Evolutionary conservation across 2,329 filamentous ascomycete genomes (phyloP), one percentile per base, ranked within the genome.

Genomic region (Claviceps africana): DNA sequence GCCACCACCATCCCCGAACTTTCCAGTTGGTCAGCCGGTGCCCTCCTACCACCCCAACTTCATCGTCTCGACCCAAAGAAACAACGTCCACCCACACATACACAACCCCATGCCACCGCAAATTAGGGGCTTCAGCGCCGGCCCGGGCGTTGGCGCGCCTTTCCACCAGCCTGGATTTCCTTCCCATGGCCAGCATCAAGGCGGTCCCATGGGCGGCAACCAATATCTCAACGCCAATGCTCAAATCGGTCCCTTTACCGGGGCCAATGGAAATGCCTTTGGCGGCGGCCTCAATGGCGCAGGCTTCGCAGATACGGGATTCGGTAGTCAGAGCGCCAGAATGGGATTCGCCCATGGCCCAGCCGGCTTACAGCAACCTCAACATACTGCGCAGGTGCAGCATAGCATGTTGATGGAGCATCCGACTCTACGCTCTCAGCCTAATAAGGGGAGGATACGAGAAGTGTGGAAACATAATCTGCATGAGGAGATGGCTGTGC

Each of bases 391-490:
- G 33, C 73, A 74, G 54, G 56, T 65, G 52, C 67, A 70, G 58
- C 67, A 70, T 55, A 65, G 64, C 40, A 61, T 64, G 8, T 61
- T 72, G 51, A 66, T 66, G 66, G 75, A 71, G 57, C 72, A 70
- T 56, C 65, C 64, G 54, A 71, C 62, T 35, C 63, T 68, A 59
- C 64, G 66, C 54, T 49, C 64, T 44, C 75, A 79, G 55, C 77
- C 78, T 19, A 88, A 88, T 39, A 88, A 88, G 62, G 81, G 83
- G 56, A 78, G 89, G 66, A 97, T 97, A 83, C 81, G 90, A 58
- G 91, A 98, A 62, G 93, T 98, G 40, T 98, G 93, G 93, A 86
- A 85, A 65, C 81, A 88, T 60, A 97, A 97, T 62, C 71, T 97
- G 56, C 80, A 87, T 28, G 86, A 94, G 64, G 93, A 98, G 72